Conservation (phyloP, 164 flowering plant genomes). For the Chimonanthus praecox region DNA sequence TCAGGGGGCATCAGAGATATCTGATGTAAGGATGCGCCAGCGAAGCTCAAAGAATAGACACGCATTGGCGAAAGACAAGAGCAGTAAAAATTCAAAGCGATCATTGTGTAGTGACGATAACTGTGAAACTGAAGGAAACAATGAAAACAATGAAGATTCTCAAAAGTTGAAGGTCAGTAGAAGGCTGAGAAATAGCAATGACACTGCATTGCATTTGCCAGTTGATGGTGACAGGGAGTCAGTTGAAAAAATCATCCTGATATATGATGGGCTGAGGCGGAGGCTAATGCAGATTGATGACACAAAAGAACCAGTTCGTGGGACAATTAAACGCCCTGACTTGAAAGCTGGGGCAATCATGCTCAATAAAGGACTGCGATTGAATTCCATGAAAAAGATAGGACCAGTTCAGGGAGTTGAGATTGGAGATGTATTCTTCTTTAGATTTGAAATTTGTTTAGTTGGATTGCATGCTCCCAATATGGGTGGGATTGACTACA, state of each 20-base stretch:
- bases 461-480: conserved; percentile 48
- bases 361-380: conserved; percentile 33
- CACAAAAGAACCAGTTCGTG: conserved; percentile 23
- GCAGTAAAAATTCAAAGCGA: not conserved
- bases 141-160: not conserved
- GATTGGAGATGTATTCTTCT: conserved; percentile 51
- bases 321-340: conserved; percentile 31
- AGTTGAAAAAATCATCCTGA: conserved; percentile 23
- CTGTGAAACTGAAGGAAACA: conserved; percentile 13
- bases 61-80: too few relatives aligned
- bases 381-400: conserved; percentile 33
- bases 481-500: conserved; percentile 59
- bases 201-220: conserved; percentile 8
- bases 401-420: conserved; percentile 53
- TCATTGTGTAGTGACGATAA: not conserved
- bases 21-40: too few relatives aligned
- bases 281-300: conserved; percentile 33
- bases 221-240: conserved; percentile 29
- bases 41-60: too few relatives aligned
- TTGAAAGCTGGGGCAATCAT: conserved; percentile 30
- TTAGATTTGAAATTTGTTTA: conserved; percentile 47
- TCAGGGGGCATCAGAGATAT: conserved; percentile 10
- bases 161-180: too few relatives aligned
- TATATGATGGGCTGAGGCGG: conserved; percentile 33
- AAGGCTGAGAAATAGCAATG: conserved; percentile 13